Percentiles rank a stretch among this genome's conserved stretches.
Evolutionary conservation across 139 green algal species (phyloP).

Genomic region (Ulvella scutata): DNA sequence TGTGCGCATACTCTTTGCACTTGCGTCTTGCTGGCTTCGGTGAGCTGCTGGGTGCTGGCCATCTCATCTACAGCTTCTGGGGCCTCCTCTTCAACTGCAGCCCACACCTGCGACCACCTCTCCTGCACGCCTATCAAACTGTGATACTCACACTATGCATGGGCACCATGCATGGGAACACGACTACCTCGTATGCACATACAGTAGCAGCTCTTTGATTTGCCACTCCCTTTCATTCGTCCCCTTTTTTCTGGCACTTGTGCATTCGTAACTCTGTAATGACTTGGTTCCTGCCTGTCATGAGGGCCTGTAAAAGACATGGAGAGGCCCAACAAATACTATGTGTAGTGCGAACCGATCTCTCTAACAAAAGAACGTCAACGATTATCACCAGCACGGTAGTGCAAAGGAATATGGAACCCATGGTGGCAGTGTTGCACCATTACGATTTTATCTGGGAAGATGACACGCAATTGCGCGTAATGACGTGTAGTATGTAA

Average conservation of each 20-base stretch:
- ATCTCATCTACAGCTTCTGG: neutral
- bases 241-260: neutral
- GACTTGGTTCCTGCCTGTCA: too few species aligned
- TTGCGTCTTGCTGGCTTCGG: neutral
- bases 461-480: too few species aligned
- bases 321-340: too few species aligned
- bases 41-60: neutral
- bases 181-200: neutral
- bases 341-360: too few species aligned
- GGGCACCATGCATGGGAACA: neutral
- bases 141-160: neutral
- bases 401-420: too few species aligned
- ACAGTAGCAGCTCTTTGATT: neutral
- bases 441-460: too few species aligned
- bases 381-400: too few species aligned
- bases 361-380: too few species aligned
- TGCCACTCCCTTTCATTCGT: neutral
- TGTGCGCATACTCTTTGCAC: neutral
- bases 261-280: neutral
- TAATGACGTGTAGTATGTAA: too few species aligned
- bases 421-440: too few species aligned
- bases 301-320: too few species aligned
- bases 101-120: neutral
- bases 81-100: neutral
- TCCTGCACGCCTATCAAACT: neutral